Base-by-base conservation (phyloP, 2,329 filamentous ascomycete species). In the Trichoderma gracile region DNA sequence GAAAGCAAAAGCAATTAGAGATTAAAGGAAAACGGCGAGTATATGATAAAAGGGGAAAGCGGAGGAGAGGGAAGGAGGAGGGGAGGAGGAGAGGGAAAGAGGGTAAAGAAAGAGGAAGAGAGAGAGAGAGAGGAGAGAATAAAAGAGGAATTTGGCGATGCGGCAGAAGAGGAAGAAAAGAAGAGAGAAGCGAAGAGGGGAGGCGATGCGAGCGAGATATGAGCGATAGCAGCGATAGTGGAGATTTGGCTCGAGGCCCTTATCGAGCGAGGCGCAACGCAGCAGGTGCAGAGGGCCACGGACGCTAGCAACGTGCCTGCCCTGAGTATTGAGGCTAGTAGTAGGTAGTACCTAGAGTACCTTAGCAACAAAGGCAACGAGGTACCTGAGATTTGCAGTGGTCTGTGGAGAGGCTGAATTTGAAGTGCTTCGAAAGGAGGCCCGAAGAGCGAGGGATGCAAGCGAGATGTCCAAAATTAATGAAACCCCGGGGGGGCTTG, bases 141-240 rank as follows among this genome's bases (percentile, higher is more conserved):
- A 27, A 5, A 27, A 30, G 25, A 50, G 42, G 15, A 27, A n/a
- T 25, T 19, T 43, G 42, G 25, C 27, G 55, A 47, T 46, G 57
- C 33, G n/a, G 50, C 63, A 63, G 33, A 64, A 33, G 60, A 49
- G 66, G 66, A 65, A 62, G 62, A 61, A 66, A 68, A 53, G 47
- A 56, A 60, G 67, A 65, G 61, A 50, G 43, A 68, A 25, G 33
- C 14, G 38, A 38, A 15, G 33, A 42, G 33, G 6, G 56, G 30
- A 23, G 33, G 33, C 33, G 33, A 38, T 38, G 33, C 33, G 33
- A 38, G 33, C 33, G 33, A 38, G 33, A 38, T 38, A 38, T 38
- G 33, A 38, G 33, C 33, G 33, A 38, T 38, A 38, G 33, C 12
- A 38, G 33, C 33, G 33, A 38, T 38, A 33, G 64, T 67, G 21